phyloP scores from a whole-genome alignment of 768 basidiomycete genomes.

The Fibroporia radiculosa region DNA sequence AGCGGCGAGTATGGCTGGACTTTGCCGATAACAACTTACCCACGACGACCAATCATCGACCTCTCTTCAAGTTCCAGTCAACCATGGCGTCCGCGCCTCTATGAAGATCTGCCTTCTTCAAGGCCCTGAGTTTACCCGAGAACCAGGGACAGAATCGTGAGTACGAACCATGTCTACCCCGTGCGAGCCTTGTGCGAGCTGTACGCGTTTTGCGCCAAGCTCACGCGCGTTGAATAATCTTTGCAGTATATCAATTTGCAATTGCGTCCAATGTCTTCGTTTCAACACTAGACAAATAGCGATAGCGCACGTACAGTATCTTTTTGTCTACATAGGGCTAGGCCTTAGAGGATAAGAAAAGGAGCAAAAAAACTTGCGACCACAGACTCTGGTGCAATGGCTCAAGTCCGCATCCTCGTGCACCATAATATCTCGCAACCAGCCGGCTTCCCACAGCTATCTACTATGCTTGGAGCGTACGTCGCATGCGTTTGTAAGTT shows the following conservation, averaged over 20 bases:
- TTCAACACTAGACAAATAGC: no score
- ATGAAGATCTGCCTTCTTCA: slow-evolving; percentile 21
- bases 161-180: neutral
- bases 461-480: no score
- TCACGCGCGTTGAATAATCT: neutral
- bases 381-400: slow-evolving; percentile 33
- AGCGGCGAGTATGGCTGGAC: no score
- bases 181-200: no score
- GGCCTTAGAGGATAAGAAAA: neutral
- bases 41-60: no score
- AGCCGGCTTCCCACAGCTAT: slow-evolving; percentile 34
- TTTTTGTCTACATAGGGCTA: neutral
- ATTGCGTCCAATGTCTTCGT: no score
- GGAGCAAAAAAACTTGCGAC: slow-evolving; percentile 62
- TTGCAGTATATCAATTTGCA: slow-evolving; percentile 53
- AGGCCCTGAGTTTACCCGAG: slow-evolving; percentile 18
- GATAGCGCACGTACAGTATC: no score
- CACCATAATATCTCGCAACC: slow-evolving; percentile 52
- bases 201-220: neutral
- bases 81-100: slow-evolving; percentile 12
- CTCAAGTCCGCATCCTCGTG: slow-evolving; percentile 59
- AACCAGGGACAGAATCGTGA: slow-evolving; percentile 19
- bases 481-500: no score
- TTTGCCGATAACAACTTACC: no score
- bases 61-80: neutral